Conservation (phyloP, 2,329 filamentous ascomycete genomes). For the Penicillium paneum region DNA sequence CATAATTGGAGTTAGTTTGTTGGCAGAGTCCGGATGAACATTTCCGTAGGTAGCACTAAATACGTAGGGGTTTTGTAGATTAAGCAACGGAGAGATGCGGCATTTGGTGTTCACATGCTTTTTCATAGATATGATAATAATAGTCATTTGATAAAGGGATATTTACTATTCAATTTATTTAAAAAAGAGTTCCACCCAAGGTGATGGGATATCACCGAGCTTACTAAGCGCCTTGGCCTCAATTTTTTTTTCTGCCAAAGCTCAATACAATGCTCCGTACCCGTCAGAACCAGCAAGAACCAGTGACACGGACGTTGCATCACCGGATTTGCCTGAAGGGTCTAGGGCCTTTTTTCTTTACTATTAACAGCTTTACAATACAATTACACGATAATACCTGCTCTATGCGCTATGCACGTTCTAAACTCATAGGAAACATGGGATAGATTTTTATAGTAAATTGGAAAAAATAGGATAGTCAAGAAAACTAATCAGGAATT, state of each 20-base stretch:
- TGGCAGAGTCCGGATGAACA: slow-evolving; percentile 1
- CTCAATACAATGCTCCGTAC: neutral
- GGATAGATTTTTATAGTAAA: neutral
- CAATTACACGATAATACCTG: neutral
- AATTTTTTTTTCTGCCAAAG: neutral
- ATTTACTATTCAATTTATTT: neutral
- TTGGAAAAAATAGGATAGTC: neutral
- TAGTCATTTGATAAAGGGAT: neutral
- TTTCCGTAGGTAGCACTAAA: neutral
- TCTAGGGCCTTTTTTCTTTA: slow-evolving; percentile 3
- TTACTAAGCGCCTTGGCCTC: neutral
- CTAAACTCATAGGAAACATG: neutral
- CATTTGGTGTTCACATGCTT: neutral
- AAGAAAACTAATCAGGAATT: neutral
- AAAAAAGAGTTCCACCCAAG: neutral
- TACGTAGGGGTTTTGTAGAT: slow-evolving; percentile 1
- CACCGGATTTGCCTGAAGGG: slow-evolving; percentile 11
- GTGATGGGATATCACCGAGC: neutral
- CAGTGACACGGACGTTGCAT: slow-evolving; percentile 26
- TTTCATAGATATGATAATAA: neutral
- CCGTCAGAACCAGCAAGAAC: neutral
- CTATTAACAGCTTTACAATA: neutral
- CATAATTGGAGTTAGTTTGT: neutral
- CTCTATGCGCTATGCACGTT: neutral
- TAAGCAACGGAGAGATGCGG: slow-evolving; percentile 7